Conservation (phyloP, 352 stramenopile species). For the Globisporangium splendens region DNA sequence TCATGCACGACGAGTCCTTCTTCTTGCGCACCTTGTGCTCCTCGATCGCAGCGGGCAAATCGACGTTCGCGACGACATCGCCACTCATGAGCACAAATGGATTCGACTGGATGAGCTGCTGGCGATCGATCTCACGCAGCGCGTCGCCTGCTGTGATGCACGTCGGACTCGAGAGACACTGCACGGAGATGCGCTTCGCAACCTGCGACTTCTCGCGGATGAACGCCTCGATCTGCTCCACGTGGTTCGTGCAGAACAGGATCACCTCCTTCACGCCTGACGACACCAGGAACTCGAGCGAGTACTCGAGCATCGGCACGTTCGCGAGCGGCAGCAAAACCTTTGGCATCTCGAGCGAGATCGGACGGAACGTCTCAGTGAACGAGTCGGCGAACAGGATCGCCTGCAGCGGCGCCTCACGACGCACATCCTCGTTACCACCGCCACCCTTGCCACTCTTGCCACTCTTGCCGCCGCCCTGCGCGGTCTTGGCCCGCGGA, state of each 20-base stretch:
- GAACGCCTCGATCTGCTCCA: slow-evolving; percentile 86
- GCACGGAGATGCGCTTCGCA: slow-evolving; percentile 52
- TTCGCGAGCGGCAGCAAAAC: slow-evolving; percentile 96
- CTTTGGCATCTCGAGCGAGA: slow-evolving; percentile 88
- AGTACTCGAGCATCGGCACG: slow-evolving; percentile 96
- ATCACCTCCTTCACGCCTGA: slow-evolving; percentile 95
- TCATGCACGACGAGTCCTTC: slow-evolving; percentile 91
- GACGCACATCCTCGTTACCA: slow-evolving; percentile 67
- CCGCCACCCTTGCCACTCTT: slow-evolving; percentile 14
- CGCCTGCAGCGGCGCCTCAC: slow-evolving; percentile 93
- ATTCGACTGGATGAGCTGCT: slow-evolving; percentile 93
- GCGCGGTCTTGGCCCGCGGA: not conserved
- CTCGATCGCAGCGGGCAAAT: slow-evolving; percentile 72
- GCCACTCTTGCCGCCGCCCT: slow-evolving; percentile 6
- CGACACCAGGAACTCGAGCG: slow-evolving; percentile 94
- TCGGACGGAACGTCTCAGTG: slow-evolving; percentile 91
- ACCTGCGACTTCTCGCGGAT: slow-evolving; percentile 58
- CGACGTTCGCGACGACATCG: slow-evolving; percentile 96
- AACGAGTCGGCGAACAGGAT: slow-evolving; percentile 97
- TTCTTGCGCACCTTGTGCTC: slow-evolving; percentile 85
- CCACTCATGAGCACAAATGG: slow-evolving; percentile 97
- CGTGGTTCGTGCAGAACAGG: slow-evolving; percentile 90
- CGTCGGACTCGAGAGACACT: slow-evolving; percentile 73
- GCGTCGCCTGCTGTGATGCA: slow-evolving; percentile 92
- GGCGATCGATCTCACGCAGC: slow-evolving; percentile 94